These are phyloP conservation scores for Cutaneotrichosporon cyanovorans DNA, from an alignment of 1,284 basidiomycete genomes.

Conservation along the genomic window DNA sequence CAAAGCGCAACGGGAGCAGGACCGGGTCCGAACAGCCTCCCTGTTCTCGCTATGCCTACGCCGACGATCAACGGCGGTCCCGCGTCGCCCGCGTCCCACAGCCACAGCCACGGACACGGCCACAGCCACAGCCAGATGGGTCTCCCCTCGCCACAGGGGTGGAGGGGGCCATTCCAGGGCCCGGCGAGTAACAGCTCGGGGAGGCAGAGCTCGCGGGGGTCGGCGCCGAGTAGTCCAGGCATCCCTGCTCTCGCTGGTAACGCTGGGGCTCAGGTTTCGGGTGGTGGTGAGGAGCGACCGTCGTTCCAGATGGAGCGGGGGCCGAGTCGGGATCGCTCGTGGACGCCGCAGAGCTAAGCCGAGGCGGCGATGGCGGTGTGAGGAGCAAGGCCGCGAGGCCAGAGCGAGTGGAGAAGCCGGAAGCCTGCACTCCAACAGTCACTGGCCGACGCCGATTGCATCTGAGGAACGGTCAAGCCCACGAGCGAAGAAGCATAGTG, in stretches of 20 bases:
- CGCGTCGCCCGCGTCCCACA: not conserved
- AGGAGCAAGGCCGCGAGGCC: not conserved
- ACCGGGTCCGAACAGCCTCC: not conserved
- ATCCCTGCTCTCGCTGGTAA: constrained; percentile 4
- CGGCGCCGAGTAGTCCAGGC: constrained; percentile 35
- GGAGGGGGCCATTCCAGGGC: constrained; percentile 37
- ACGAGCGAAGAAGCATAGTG: no score
- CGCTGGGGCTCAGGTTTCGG: not conserved
- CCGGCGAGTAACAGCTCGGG: constrained; percentile 37
- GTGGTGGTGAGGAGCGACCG: constrained; percentile 17
- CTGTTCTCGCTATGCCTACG: constrained; percentile 10
- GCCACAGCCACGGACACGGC: not conserved
- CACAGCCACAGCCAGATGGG: constrained; percentile 1
- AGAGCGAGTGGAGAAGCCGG: no score
- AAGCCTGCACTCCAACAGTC: no score
- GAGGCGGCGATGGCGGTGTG: not conserved
- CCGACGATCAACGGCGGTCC: constrained; percentile 11
- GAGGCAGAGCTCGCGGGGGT: constrained; percentile 44
- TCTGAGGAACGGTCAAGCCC: no score
- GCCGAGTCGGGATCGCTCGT: constrained; percentile 29
- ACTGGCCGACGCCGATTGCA: no score
- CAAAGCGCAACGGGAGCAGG: not conserved
- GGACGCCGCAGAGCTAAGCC: constrained; percentile 37
- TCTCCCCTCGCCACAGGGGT: constrained; percentile 20
- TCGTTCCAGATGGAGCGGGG: constrained; percentile 36